Percentiles rank a stretch among this genome's conserved stretches.
These are phyloP conservation scores for Microcera coccophila DNA, from an alignment of 2,329 filamentous ascomycete species.

Conservation along the genomic window DNA sequence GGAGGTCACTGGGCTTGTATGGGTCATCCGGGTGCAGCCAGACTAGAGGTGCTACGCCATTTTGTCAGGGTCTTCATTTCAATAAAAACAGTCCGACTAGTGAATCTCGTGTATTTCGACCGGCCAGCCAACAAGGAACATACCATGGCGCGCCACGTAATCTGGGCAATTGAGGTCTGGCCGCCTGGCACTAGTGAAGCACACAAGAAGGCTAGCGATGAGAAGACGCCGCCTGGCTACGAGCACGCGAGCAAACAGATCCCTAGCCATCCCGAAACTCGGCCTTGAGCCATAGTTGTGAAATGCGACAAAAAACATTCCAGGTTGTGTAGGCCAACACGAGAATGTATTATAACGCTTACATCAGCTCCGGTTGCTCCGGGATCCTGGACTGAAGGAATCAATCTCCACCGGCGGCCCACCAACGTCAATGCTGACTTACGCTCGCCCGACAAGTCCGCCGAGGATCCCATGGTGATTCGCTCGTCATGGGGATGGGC, in stretches of 20 bases:
- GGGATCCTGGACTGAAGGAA: constrained; percentile 3
- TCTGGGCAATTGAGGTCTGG: constrained; percentile 22
- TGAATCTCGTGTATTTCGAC: neutral
- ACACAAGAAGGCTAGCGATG: constrained; percentile 1
- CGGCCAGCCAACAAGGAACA: constrained; percentile 5
- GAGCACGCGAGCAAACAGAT: constrained; percentile 3
- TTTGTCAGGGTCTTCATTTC: constrained; percentile 1
- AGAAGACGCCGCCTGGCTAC: neutral
- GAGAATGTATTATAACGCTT: constrained; percentile 2
- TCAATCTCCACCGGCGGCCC: too few relatives aligned
- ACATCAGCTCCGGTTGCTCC: constrained; percentile 8
- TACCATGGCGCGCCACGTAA: constrained; percentile 30
- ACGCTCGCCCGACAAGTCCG: too few relatives aligned
- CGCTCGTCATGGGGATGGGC: too few relatives aligned
- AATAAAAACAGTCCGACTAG: neutral
- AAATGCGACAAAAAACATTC: neutral
- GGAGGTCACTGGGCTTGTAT: constrained; percentile 29
- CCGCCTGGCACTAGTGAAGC: constrained; percentile 7
- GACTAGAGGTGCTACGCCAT: constrained; percentile 26
- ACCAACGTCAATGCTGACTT: too few relatives aligned
- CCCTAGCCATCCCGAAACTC: constrained; percentile 6
- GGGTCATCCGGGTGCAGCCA: constrained; percentile 33
- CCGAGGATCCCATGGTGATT: too few relatives aligned
- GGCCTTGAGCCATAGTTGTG: constrained; percentile 1
- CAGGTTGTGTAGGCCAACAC: neutral